phyloP scores from a whole-genome alignment of 805 yeast species.

The Candida nemodendra region DNA sequence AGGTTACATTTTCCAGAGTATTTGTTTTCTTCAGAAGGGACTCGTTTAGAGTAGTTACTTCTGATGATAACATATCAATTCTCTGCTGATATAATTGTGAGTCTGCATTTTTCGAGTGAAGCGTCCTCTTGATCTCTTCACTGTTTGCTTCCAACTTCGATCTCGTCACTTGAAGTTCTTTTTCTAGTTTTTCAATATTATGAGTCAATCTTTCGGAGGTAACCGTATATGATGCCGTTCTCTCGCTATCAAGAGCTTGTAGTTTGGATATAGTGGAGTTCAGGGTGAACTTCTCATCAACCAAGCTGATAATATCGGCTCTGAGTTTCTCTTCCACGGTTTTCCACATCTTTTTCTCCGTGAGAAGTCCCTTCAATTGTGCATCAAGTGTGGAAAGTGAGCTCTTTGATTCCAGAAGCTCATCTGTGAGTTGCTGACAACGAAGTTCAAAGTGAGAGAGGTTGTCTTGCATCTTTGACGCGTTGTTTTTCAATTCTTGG shows the following conservation, averaged over 20 bases:
- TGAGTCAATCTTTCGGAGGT: conserved; percentile 47
- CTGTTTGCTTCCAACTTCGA: conserved; percentile 45
- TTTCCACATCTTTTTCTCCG: conserved; percentile 54
- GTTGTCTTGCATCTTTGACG: conserved; percentile 40
- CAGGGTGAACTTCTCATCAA: conserved; percentile 58
- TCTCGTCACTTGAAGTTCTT: conserved; percentile 43
- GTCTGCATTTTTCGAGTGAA: conserved; percentile 56
- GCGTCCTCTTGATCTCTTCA: conserved; percentile 50
- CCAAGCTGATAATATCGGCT: conserved; percentile 50
- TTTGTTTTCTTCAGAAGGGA: conserved; percentile 41
- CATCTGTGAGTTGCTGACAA: conserved; percentile 49
- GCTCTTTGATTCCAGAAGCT: conserved; percentile 53
- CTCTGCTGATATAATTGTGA: conserved; percentile 57
- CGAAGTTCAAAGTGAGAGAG: conserved; percentile 47
- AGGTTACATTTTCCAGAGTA: conserved; percentile 38
- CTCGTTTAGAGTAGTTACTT: conserved; percentile 41
- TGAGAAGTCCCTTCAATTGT: conserved; percentile 46
- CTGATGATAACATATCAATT: conserved; percentile 52
- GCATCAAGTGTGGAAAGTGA: conserved; percentile 42
- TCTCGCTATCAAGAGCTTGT: conserved; percentile 60
- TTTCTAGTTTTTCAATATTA: conserved; percentile 50
- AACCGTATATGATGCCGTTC: conserved; percentile 52
- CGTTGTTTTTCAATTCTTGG: conserved; percentile 40
- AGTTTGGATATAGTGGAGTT: conserved; percentile 57
- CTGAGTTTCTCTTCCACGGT: conserved; percentile 49